Percentiles rank a stretch among this genome's conserved stretches.
phyloP scores from a whole-genome alignment of 2,329 filamentous ascomycete genomes.

The Trichoderma sp. region DNA sequence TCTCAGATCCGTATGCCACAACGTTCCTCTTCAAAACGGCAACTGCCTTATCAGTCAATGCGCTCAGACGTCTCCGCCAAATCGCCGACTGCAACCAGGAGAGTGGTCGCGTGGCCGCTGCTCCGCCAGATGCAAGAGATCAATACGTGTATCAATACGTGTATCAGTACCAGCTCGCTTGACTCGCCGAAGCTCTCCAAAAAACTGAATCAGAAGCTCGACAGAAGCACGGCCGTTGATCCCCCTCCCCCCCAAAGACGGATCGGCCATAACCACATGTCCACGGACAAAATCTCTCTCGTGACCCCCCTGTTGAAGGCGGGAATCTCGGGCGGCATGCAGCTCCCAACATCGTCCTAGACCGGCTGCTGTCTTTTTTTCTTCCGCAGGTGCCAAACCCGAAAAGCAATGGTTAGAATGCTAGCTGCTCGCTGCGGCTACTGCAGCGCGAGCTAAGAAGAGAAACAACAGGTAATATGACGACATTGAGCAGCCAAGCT shows the following conservation, averaged over 20 bases:
- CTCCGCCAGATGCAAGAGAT: slow-evolving; percentile 4
- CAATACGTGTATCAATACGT: slow-evolving; percentile 15
- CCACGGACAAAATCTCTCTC: neutral
- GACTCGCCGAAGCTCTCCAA: neutral
- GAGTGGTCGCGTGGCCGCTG: slow-evolving; percentile 3
- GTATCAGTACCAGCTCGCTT: slow-evolving; percentile 2
- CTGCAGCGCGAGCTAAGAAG: neutral
- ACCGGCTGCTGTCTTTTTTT: neutral
- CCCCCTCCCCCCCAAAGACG: neutral
- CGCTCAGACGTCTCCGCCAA: neutral
- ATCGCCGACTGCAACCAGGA: neutral
- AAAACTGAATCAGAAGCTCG: neutral
- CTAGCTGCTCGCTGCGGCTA: neutral
- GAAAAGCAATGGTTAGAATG: neutral
- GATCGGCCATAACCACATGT: slow-evolving; percentile 7
- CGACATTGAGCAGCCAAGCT: slow-evolving; percentile 8
- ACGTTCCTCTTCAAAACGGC: neutral
- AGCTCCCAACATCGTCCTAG: neutral
- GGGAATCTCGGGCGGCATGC: slow-evolving; percentile 14
- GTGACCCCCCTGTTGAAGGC: neutral
- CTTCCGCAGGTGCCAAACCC: neutral
- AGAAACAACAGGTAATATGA: neutral
- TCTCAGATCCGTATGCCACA: neutral
- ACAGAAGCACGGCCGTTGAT: neutral
- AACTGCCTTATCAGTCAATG: neutral